phyloP scores from a whole-genome alignment of 805 yeast species.

The Yarrowia keelungensis region DNA sequence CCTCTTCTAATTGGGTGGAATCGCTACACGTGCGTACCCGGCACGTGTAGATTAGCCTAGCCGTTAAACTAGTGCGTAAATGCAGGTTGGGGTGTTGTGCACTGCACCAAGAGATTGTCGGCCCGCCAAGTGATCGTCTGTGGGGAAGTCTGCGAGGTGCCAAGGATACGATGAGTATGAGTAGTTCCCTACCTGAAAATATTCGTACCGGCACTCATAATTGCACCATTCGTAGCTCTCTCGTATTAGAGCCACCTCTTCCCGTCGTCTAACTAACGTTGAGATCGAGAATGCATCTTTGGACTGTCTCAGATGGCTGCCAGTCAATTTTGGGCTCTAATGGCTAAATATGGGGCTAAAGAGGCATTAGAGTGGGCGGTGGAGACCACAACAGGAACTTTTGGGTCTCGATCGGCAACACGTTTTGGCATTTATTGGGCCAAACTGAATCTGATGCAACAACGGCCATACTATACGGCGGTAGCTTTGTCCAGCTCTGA shows the following conservation, averaged over 20 bases:
- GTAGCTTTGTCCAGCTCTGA: not conserved
- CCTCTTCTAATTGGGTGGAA: not conserved
- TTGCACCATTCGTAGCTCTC: too few species aligned
- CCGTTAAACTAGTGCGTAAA: conserved; percentile 10
- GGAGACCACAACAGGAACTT: not conserved
- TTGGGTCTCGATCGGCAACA: not conserved
- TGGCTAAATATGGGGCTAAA: not conserved
- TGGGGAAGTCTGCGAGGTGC: not conserved
- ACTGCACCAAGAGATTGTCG: not conserved
- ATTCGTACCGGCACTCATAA: too few species aligned
- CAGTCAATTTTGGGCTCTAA: not conserved
- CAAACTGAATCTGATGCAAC: not conserved
- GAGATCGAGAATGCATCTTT: not conserved
- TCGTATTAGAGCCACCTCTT: too few species aligned
- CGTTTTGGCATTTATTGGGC: not conserved
- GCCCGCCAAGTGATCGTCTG: not conserved
- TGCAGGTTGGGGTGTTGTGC: not conserved
- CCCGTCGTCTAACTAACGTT: not conserved
- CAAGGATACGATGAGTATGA: too few species aligned
- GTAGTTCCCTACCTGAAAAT: too few species aligned
- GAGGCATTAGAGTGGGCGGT: conserved; percentile 3
- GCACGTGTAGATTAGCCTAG: conserved; percentile 22
- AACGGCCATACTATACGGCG: not conserved
- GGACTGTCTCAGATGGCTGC: conserved; percentile 9
- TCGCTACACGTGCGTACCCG: not conserved